These are phyloP conservation scores for Curvularia sp. DNA, from an alignment of 2,329 filamentous ascomycete species.

Conservation along the genomic window DNA sequence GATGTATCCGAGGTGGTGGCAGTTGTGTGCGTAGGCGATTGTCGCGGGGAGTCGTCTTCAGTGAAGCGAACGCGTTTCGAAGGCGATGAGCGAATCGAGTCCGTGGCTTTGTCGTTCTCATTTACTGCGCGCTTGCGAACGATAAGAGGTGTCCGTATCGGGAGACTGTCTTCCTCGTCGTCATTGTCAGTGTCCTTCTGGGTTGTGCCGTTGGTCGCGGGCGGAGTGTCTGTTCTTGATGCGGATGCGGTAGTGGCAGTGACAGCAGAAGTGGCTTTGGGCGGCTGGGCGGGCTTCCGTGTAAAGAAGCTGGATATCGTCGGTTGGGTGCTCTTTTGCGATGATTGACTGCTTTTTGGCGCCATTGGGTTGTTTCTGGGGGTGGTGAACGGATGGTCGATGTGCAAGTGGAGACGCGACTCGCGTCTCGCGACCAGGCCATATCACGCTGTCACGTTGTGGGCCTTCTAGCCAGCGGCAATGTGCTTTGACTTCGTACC, in stretches of 20 bases:
- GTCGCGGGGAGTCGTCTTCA: conserved; percentile 29
- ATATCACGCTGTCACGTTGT: conserved; percentile 36
- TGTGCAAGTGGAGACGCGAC: conserved; percentile 23
- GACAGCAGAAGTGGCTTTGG: conserved; percentile 26
- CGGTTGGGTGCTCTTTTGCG: conserved; percentile 71
- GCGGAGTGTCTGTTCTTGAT: conserved; percentile 30
- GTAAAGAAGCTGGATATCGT: conserved; percentile 88
- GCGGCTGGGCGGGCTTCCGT: conserved; percentile 48
- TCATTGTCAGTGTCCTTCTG: conserved; percentile 7
- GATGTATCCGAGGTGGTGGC: conserved; percentile 33
- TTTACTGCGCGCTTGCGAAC: conserved; percentile 44
- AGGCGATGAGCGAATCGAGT: conserved; percentile 29
- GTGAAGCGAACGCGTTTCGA: conserved; percentile 49
- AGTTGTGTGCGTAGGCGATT: conserved; percentile 33
- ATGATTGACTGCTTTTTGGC: conserved; percentile 45
- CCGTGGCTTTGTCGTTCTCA: conserved; percentile 50
- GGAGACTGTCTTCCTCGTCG: conserved; percentile 25
- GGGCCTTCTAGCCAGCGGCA: not conserved
- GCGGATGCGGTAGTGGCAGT: conserved; percentile 13
- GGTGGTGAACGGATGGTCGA: conserved; percentile 15
- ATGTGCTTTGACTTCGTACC: not conserved
- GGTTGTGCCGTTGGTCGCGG: conserved; percentile 18
- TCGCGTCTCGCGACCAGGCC: conserved; percentile 14
- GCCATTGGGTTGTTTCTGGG: conserved; percentile 40
- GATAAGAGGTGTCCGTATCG: conserved; percentile 13